phyloP scores from a whole-genome alignment of 163 green algal species.

The Chlamydomonas reinhardtii region DNA sequence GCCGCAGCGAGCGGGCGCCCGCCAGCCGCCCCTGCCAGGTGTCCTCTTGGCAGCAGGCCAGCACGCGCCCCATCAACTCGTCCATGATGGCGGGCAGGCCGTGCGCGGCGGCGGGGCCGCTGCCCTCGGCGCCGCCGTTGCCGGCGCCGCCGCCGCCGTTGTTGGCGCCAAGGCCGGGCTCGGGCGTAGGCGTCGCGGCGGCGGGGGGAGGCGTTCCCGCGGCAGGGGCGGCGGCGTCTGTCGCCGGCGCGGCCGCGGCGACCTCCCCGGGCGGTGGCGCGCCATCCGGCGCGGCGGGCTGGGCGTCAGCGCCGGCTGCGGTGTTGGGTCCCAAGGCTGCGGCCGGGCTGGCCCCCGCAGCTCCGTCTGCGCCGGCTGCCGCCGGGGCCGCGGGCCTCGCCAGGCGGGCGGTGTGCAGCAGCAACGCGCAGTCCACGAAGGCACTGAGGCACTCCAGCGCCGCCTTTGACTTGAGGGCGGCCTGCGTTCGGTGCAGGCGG shows the following conservation, averaged over 20 bases:
- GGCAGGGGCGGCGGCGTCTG: not conserved
- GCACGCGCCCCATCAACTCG: constrained; percentile 82
- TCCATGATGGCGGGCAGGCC: constrained; percentile 75
- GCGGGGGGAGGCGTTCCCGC: not conserved
- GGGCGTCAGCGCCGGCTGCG: no score
- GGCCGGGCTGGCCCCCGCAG: not conserved
- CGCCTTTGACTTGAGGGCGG: constrained; percentile 42
- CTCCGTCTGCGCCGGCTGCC: not conserved
- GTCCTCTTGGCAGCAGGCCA: constrained; percentile 94
- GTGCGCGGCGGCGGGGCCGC: constrained; percentile 34
- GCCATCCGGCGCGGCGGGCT: not conserved
- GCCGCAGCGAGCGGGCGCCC: constrained; percentile 78
- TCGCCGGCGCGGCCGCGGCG: not conserved
- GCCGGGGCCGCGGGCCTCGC: not conserved
- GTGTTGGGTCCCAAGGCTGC: not conserved
- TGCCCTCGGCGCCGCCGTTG: constrained; percentile 1
- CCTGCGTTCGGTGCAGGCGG: not conserved
- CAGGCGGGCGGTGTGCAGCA: constrained; percentile 60
- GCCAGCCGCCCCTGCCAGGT: constrained; percentile 86
- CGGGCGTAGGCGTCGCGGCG: not conserved
- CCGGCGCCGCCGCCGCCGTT: no score
- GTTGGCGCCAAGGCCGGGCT: not conserved
- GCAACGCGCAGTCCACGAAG: constrained; percentile 88
- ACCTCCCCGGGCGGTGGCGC: not conserved
- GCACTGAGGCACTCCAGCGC: constrained; percentile 77